Base-by-base conservation (phyloP, 192 early-diverging fungal species). In the Backusella sp. region DNA sequence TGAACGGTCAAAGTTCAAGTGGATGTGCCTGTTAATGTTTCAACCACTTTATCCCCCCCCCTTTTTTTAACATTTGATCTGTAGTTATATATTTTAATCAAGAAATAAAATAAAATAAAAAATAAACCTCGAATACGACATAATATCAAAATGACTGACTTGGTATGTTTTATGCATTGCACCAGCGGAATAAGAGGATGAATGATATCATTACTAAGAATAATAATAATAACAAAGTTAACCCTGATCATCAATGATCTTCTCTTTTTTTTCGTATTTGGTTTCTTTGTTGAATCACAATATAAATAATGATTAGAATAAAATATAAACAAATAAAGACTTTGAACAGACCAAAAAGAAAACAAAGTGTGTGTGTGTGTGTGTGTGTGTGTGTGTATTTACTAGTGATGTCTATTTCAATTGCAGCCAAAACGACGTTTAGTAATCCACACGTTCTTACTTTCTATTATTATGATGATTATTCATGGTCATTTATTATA, bases 1-100 rank as follows among this genome's bases (percentile, higher is more conserved):
- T 37, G 0, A 73, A 62, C 56, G 52, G 53, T 23, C 46, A 62
- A 21, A 62, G 72, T 17, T n/a, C 53, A 62, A 44, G 72, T 62
- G 72, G 72, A 37, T 73, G 72, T 73, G 72, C 72, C 26, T 73
- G 72, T 73, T 73, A 73, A 72, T 46, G 11, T 39, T 14, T 52
- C 39, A 32, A n/a, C 23, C n/a, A 52, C 26, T n/a, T 26, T 34
- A 52, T 32, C 21, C 35, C 35, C 14, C 3, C 6, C 14, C 14
- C 5, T 69, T 42, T 70, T 70, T 70, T 41, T 41, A 12, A 21
- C 34, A 12, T 70, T 42, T 35, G 23, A n/a, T 28, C 36, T 70
- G 34, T 36, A 36, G 32, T 26, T 39, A 42, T 44, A 73, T 19
- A 62, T 62, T 14, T 12, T 59, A 14, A 59, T 59, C 26, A 19